Percentiles rank a stretch among this genome's conserved stretches.
Evolutionary conservation across 139 green algal species (phyloP).

Genomic region (Ulvella scutata): DNA sequence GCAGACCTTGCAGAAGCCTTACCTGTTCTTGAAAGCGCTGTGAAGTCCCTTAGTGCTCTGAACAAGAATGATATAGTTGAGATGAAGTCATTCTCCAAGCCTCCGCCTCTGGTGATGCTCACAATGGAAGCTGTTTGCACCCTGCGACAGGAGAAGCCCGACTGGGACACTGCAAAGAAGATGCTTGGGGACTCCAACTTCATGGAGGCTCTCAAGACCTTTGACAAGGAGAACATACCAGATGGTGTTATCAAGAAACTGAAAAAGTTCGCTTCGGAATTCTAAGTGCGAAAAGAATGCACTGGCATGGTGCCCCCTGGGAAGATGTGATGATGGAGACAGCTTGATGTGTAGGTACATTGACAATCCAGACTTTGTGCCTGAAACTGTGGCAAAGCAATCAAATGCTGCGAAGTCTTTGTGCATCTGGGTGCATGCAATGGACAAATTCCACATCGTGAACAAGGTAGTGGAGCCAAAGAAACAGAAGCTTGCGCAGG

Average conservation of each 20-base stretch:
- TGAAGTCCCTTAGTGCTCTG: constrained; percentile 59
- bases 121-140: constrained; percentile 71
- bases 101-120: constrained; percentile 52
- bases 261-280: constrained; percentile 19
- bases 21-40: constrained; percentile 53
- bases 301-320: neutral
- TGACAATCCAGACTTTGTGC: constrained; percentile 42
- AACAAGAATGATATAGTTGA: constrained; percentile 71
- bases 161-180: constrained; percentile 71
- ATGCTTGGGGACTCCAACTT: constrained; percentile 53
- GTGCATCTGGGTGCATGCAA: constrained; percentile 74
- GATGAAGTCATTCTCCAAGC: constrained; percentile 79
- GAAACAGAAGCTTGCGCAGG: constrained; percentile 37
- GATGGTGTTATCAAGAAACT: constrained; percentile 34
- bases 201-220: constrained; percentile 60
- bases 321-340: no score
- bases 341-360: constrained; percentile 42
- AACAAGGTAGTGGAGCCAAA: constrained; percentile 61
- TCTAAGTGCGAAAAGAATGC: neutral
- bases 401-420: constrained; percentile 53
- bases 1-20: constrained; percentile 68
- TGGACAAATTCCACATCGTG: constrained; percentile 42
- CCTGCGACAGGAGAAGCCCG: constrained; percentile 55
- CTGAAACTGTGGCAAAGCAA: constrained; percentile 55
- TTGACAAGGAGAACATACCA: constrained; percentile 69